phyloP scores from a whole-genome alignment of 768 basidiomycete species.

The Leccinum barrowsii region DNA sequence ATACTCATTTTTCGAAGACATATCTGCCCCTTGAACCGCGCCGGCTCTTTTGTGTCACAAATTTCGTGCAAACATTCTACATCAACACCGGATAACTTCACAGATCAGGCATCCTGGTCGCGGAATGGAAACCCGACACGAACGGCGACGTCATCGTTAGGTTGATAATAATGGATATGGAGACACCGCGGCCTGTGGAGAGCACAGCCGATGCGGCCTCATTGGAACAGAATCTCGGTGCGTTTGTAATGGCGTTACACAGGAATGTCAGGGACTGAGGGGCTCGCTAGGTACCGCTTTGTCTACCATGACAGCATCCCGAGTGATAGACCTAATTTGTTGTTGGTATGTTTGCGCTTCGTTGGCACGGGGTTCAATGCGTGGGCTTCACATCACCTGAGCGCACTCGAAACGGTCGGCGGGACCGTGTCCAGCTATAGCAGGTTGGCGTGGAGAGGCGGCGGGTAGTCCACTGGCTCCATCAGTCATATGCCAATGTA shows the following conservation, averaged over 20 bases:
- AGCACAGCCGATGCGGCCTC: slow-evolving; percentile 28
- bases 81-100: slow-evolving; percentile 19
- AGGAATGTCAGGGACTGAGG: slow-evolving; percentile 23
- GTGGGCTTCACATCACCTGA: slow-evolving; percentile 18
- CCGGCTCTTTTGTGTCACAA: slow-evolving; percentile 20
- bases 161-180: slow-evolving; percentile 12
- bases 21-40: slow-evolving; percentile 3
- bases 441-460: slow-evolving; percentile 12
- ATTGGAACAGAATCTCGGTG: slow-evolving; percentile 1
- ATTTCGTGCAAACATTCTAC: slow-evolving; percentile 4
- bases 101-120: slow-evolving; percentile 22
- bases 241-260: slow-evolving; percentile 11
- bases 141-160: slow-evolving; percentile 21
- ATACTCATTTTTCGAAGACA: slow-evolving; percentile 10
- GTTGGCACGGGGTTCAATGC: slow-evolving; percentile 25
- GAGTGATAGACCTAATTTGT: slow-evolving; percentile 10
- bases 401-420: slow-evolving; percentile 15
- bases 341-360: slow-evolving; percentile 18
- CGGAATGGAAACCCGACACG: slow-evolving; percentile 23
- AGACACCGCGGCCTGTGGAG: slow-evolving; percentile 5
- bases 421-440: slow-evolving; percentile 10
- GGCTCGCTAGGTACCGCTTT: slow-evolving; percentile 19
- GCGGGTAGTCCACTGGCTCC: neutral
- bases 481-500: slow-evolving; percentile 7
- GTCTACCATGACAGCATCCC: slow-evolving; percentile 28